Conservation (phyloP, 2,329 filamentous ascomycete species). For the Trichoderma atrobrunneum region DNA sequence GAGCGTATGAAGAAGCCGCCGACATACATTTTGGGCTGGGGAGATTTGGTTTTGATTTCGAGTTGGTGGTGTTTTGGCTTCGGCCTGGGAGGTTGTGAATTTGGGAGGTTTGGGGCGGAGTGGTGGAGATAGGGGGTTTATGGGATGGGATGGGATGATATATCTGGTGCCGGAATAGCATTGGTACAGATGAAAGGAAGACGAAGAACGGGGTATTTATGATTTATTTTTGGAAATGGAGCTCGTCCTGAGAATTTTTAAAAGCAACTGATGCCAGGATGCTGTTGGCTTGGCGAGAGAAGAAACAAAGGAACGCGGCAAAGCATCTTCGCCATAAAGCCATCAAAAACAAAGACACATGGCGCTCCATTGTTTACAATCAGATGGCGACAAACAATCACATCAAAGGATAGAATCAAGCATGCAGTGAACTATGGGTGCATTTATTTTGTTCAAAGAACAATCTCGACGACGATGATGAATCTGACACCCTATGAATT, state of each 20-base stretch:
- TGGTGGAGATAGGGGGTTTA: neutral
- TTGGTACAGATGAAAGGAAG: neutral
- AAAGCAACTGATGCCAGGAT: neutral
- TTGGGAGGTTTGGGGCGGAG: neutral
- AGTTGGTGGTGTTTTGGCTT: neutral
- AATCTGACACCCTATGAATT: neutral
- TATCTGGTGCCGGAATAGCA: neutral
- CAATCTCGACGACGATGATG: neutral
- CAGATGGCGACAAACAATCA: neutral
- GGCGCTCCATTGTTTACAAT: neutral
- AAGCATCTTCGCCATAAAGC: neutral
- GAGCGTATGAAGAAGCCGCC: neutral
- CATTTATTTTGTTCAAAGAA: neutral
- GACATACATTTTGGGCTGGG: neutral
- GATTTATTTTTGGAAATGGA: neutral
- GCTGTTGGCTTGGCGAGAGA: neutral
- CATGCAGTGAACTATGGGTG: neutral
- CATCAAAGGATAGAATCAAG: neutral
- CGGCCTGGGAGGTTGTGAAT: neutral
- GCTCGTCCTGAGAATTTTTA: accelerated
- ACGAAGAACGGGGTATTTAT: accelerated
- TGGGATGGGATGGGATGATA: neutral
- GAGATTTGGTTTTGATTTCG: neutral
- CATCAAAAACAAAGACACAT: neutral
- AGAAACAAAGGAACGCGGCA: neutral